Percentiles rank a stretch among this genome's conserved stretches.
Evolutionary conservation across 2,329 filamentous ascomycete genomes (phyloP).

Genomic region (Phyllosticta citrichinensis): DNA sequence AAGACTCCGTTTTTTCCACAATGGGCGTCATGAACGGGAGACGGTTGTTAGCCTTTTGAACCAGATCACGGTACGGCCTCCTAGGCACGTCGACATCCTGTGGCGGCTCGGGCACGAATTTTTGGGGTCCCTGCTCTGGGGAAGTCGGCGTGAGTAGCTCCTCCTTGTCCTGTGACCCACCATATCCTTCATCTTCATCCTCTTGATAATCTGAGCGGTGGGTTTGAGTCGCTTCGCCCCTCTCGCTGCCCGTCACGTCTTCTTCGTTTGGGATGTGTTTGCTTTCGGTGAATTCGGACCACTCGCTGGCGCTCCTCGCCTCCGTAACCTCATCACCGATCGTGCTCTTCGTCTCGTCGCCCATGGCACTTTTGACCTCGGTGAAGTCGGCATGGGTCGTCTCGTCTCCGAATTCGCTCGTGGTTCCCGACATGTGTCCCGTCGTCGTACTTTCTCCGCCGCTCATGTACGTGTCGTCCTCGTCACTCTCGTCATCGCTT

Average conservation of each 20-base stretch:
- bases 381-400: constrained; percentile 42
- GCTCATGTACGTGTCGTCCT: constrained; percentile 73
- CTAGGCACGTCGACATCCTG: constrained; percentile 77
- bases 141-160: constrained; percentile 35
- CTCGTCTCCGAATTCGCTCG: constrained; percentile 58
- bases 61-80: constrained; percentile 71
- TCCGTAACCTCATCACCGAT: constrained; percentile 25
- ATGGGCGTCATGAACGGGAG: constrained; percentile 99
- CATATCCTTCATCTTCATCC: constrained; percentile 21
- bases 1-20: constrained; percentile 87
- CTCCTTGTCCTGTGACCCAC: constrained; percentile 22
- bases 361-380: constrained; percentile 25
- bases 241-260: constrained; percentile 21
- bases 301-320: constrained; percentile 55
- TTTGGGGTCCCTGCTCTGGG: constrained; percentile 33
- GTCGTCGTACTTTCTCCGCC: constrained; percentile 76
- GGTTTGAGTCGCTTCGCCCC: constrained; percentile 14
- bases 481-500: constrained; percentile 56
- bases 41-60: constrained; percentile 74
- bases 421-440: constrained; percentile 54
- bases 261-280: constrained; percentile 53
- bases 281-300: constrained; percentile 76
- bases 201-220: neutral
- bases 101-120: constrained; percentile 70
- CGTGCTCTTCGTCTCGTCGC: constrained; percentile 13